Conservation (phyloP, 345 rosid genomes). For the Excoecaria cochinchinensis region DNA sequence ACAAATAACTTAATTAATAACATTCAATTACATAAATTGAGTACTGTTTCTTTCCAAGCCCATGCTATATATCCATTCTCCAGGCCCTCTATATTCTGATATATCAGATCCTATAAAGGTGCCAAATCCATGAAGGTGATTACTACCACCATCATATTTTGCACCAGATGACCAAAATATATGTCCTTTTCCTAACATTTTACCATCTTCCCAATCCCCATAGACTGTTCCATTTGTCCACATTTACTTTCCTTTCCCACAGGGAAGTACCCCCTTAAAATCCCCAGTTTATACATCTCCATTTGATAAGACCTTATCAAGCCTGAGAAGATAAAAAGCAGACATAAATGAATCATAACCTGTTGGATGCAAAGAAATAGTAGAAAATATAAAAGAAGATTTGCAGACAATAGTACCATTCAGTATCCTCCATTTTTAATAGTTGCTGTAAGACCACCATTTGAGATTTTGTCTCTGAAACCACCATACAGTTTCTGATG, state of each 20-base stretch:
- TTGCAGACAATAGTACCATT: slow-evolving; percentile 21
- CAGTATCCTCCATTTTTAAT: slow-evolving; percentile 22
- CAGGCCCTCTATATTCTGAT: slow-evolving; percentile 68
- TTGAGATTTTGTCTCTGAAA: slow-evolving; percentile 9
- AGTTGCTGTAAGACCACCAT: slow-evolving; percentile 26
- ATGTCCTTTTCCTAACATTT: slow-evolving; percentile 78
- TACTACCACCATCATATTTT: slow-evolving; percentile 82
- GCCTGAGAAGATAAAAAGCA: slow-evolving; percentile 36
- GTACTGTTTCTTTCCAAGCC: slow-evolving; percentile 75
- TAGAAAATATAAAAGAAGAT: neutral
- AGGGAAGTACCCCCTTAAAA: slow-evolving; percentile 60
- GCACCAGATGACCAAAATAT: slow-evolving; percentile 73
- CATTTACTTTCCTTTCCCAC: slow-evolving; percentile 71
- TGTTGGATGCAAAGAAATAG: neutral
- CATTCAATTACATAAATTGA: too few species aligned
- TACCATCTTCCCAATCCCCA: slow-evolving; percentile 84
- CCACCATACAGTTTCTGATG: neutral
- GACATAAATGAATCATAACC: neutral
- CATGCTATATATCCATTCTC: slow-evolving; percentile 86
- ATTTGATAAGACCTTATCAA: slow-evolving; percentile 45
- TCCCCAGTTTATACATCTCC: slow-evolving; percentile 71
- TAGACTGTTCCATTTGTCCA: slow-evolving; percentile 72
- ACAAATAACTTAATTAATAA: too few species aligned
- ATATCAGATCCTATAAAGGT: slow-evolving; percentile 54
- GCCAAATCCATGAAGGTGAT: slow-evolving; percentile 83